Evolutionary conservation across 2,329 filamentous ascomycete genomes (phyloP).

Genomic region (Botrytis elliptica): DNA sequence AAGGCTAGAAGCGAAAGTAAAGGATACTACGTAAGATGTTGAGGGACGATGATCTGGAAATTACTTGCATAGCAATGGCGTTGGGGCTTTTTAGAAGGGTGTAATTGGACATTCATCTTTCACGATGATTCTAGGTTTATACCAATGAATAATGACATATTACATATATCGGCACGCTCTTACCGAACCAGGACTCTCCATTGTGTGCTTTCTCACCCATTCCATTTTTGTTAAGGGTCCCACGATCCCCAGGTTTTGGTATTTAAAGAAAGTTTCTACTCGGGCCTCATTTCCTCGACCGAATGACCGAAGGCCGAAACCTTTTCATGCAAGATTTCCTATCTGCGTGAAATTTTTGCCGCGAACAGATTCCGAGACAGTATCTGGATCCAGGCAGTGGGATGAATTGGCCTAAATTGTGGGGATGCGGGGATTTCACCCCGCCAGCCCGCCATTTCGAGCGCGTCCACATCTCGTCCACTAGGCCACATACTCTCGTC

Average conservation of each 20-base stretch:
- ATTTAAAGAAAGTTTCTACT: background rate
- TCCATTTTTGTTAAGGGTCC: background rate
- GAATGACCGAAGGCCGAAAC: background rate
- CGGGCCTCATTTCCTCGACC: background rate
- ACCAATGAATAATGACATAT: background rate
- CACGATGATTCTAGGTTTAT: constrained; percentile 13
- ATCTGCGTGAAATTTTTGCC: background rate
- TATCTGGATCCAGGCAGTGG: background rate
- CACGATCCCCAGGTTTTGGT: background rate
- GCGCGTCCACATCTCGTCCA: constrained; percentile 12
- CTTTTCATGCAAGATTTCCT: background rate
- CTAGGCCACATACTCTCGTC: background rate
- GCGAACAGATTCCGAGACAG: background rate
- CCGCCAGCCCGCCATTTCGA: background rate
- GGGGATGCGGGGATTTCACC: background rate
- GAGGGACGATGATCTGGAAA: background rate
- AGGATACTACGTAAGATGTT: background rate
- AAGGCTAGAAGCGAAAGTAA: background rate
- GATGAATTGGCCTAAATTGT: background rate
- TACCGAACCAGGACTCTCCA: background rate
- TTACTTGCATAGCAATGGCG: constrained; percentile 22
- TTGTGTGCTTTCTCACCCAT: background rate
- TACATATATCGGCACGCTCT: background rate
- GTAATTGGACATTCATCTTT: constrained; percentile 9
- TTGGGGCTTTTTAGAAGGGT: constrained; percentile 4